A percentile compares a stretch with the other conserved stretches of the same genome.
phyloP scores from a whole-genome alignment of 2,329 filamentous ascomycete genomes.

The Escovopsis sp. region DNA sequence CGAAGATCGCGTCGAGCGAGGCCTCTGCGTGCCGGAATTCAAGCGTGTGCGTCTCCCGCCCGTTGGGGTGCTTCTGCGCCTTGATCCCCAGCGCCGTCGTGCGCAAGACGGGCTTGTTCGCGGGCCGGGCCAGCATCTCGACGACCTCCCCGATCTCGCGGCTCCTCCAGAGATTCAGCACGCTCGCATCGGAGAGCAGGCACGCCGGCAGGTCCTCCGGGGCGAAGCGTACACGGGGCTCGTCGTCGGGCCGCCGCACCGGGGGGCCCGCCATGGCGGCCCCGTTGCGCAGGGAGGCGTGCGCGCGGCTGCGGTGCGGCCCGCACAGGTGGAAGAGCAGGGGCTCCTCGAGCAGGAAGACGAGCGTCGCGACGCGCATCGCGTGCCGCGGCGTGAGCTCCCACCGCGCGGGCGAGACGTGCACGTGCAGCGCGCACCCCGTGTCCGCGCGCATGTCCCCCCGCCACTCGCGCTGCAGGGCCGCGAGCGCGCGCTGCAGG shows the following conservation, averaged over 20 bases:
- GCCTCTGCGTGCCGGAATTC: constrained; percentile 10
- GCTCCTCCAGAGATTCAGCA: constrained; percentile 1
- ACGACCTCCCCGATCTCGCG: background rate
- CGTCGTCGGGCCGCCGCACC: background rate
- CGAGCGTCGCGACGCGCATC: constrained; percentile 64
- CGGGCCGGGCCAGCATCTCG: too few relatives aligned
- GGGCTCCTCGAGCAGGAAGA: constrained; percentile 20
- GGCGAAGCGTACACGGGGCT: background rate
- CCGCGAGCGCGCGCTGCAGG: constrained; percentile 4
- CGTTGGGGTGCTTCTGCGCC: constrained; percentile 1
- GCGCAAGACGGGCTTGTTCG: background rate
- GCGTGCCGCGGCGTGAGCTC: constrained; percentile 48
- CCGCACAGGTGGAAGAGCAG: constrained; percentile 6
- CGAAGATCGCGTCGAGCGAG: constrained; percentile 5
- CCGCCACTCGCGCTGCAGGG: background rate
- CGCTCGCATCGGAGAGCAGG: background rate
- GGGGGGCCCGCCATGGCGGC: background rate
- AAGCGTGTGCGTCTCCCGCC: constrained; percentile 2
- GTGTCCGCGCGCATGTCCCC: constrained; percentile 1
- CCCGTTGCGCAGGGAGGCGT: background rate
- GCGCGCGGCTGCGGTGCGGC: background rate
- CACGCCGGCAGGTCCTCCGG: constrained; percentile 1
- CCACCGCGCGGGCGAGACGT: constrained; percentile 3
- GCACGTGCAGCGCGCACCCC: constrained; percentile 7
- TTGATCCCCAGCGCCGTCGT: constrained; percentile 1